Base-by-base conservation (phyloP, 2,329 filamentous ascomycete species). In the Juglanconis juglandina region DNA sequence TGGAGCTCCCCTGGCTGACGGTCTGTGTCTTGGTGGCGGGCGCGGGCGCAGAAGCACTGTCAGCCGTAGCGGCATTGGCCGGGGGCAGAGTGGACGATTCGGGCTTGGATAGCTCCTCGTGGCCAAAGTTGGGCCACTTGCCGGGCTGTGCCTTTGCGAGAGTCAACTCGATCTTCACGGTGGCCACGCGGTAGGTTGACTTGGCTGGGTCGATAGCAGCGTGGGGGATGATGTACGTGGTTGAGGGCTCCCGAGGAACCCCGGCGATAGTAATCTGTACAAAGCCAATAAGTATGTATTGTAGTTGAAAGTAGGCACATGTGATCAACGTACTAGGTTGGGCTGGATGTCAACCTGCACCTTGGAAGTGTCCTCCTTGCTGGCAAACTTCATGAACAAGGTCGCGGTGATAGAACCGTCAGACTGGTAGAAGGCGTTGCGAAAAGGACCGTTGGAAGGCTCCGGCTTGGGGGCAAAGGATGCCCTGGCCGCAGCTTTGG, bases 341-440 rank as follows among this genome's bases (percentile, higher is more conserved):
- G 53, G 41, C 53, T 56, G 59, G 5, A 61, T 41, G n/a, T 61
- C 49, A 8, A 61, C 59, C 13, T 56, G 47, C 42, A 71, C 68
- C 8, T 64, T 59, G 1, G 68, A 58, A 13, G 61, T 59, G 1
- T 68, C 65, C 49, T 69, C 65, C 58, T 70, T 73, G 53, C 70
- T 68, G 1, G 66, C 65, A 14, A 75, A 74, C 63, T 78, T 79
- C 42, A 73, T 68, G 59, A 79, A 79, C 4, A 79, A 63, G 13
- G 73, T 70, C 13, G 76, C 65, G 3, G 72, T 76, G 42, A 78
- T 64, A 1, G 63, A 70, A 10, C 67, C 66, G n/a, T 71, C 66
- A 1, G 68, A 73, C 67, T 79, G 77, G 64, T 79, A 79, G 63
- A 74, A 78, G 58, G 75, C 75, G 14, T 69, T 69, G 32, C 75